These are phyloP conservation scores for Euphorbia peplus DNA, from an alignment of 345 rosid species.

Conservation along the genomic window DNA sequence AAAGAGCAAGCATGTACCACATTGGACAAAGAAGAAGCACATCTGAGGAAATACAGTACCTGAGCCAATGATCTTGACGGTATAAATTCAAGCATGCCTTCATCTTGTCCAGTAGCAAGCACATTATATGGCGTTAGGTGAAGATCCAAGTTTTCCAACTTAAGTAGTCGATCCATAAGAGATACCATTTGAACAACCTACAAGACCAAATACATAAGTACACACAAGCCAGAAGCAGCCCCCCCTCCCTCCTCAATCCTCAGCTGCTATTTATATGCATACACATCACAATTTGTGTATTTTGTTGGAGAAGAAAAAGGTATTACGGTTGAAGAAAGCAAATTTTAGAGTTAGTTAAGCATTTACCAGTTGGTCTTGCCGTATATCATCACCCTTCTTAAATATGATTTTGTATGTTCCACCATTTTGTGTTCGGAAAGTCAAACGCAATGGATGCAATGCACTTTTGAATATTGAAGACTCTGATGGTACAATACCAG, in stretches of 20 bases:
- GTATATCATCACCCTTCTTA: conserved; percentile 97
- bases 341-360: neutral
- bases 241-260: neutral
- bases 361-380: conserved; percentile 96
- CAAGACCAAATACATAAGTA: conserved; percentile 26
- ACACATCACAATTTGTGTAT: neutral
- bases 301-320: neutral
- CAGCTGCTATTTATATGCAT: neutral
- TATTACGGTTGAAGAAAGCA: neutral
- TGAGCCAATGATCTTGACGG: conserved; percentile 90
- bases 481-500: conserved; percentile 89
- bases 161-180: conserved; percentile 95
- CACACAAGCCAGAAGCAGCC: conserved; percentile 12
- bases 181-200: conserved; percentile 99
- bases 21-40: conserved; percentile 13
- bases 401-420: conserved; percentile 81
- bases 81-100: conserved; percentile 98
- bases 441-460: conserved; percentile 79
- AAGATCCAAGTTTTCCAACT: conserved; percentile 92
- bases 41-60: conserved; percentile 38
- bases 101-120: conserved; percentile 96
- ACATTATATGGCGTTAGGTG: conserved; percentile 91
- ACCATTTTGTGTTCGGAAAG: conserved; percentile 74
- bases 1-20: neutral
- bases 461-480: conserved; percentile 95